Base-by-base conservation (phyloP, 1,284 basidiomycete species). In the Melampsora americana region DNA sequence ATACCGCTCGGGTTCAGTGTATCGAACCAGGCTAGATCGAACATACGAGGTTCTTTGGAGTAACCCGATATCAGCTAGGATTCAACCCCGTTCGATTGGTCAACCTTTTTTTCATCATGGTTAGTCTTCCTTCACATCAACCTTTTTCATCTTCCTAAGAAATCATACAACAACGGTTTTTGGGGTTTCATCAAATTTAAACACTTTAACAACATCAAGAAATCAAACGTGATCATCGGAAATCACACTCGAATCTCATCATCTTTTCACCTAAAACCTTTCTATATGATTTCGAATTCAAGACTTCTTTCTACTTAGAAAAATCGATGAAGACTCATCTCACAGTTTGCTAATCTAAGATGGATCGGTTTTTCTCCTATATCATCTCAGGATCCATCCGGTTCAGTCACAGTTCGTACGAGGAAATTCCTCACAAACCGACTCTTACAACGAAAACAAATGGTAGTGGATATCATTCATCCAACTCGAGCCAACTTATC, bases 341-440 rank as follows among this genome's bases (percentile, higher is more conserved):
- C n/a, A n/a, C n/a, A n/a, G n/a, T n/a, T n/a, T n/a, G n/a, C n/a
- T n/a, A n/a, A n/a, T 12, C 6, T 9, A 11, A 42, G 1, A 12
- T 66, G 64, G 16, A 30, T 20, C 30, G n/a, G 6, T 16, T 44
- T 42, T 9, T n/a, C n/a, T 11, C 12, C 39, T 42, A n/a, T n/a
- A n/a, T 42, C 39, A 32, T 32, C 60, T 56, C 77, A 82, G 84
- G 94, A 95, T 86, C 87, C 86, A 85, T 86, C 88, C 86, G 90
- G 94, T 85, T 92, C 95, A 81, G 89, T 99, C 82, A 99, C 96
- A 80, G 88, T 99, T 84, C 92, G 96, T 83, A 98, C 96, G 77
- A 92, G 95, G 86, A 98, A 99, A 88, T 99, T 99, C 88, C 92
- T 98, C 85, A 97, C 95, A 83, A 99, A 99, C 90, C 93, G 94